A percentile compares a stretch with the other conserved stretches of the same genome.
phyloP scores from a whole-genome alignment of 2,329 filamentous ascomycete genomes.

The Aspergillus sp. region DNA sequence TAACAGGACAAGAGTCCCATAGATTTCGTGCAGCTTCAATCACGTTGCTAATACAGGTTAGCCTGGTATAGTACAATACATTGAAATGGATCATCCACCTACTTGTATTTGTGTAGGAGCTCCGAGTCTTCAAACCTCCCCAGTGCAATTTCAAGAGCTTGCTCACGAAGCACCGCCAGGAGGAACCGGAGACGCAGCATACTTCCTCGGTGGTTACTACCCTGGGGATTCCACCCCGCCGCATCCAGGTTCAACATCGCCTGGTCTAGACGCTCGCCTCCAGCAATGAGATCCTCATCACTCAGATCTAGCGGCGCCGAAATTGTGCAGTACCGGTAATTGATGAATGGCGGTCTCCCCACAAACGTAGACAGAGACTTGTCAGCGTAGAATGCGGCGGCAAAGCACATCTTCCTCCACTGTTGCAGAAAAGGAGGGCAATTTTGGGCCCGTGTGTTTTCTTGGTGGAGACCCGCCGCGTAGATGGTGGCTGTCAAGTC shows the following conservation, averaged over 20 bases:
- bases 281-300: slow-evolving; percentile 28
- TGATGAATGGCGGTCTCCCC: slow-evolving; percentile 50
- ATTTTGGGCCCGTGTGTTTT: slow-evolving; percentile 29
- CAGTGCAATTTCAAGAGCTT: slow-evolving; percentile 33
- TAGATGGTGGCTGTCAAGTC: slow-evolving; percentile 49
- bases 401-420: slow-evolving; percentile 44
- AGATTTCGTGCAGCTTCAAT: slow-evolving; percentile 25
- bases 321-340: slow-evolving; percentile 44
- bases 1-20: slow-evolving; percentile 26
- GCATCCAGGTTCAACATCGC: slow-evolving; percentile 28
- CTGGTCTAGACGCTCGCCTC: slow-evolving; percentile 23
- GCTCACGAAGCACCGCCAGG: slow-evolving; percentile 28
- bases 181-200: slow-evolving; percentile 27
- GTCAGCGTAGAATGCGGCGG: slow-evolving; percentile 47
- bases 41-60: slow-evolving; percentile 21
- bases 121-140: slow-evolving; percentile 24
- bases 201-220: slow-evolving; percentile 20
- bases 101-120: slow-evolving; percentile 29
- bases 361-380: slow-evolving; percentile 52
- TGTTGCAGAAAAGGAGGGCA: slow-evolving; percentile 43
- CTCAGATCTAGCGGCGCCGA: slow-evolving; percentile 36
- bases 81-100: not conserved
- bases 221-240: slow-evolving; percentile 29
- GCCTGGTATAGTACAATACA: not conserved
- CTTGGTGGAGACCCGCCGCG: slow-evolving; percentile 50